Evolutionary conservation across 768 basidiomycete species (phyloP).

Genomic region (Rhizopogon vesiculosus): DNA sequence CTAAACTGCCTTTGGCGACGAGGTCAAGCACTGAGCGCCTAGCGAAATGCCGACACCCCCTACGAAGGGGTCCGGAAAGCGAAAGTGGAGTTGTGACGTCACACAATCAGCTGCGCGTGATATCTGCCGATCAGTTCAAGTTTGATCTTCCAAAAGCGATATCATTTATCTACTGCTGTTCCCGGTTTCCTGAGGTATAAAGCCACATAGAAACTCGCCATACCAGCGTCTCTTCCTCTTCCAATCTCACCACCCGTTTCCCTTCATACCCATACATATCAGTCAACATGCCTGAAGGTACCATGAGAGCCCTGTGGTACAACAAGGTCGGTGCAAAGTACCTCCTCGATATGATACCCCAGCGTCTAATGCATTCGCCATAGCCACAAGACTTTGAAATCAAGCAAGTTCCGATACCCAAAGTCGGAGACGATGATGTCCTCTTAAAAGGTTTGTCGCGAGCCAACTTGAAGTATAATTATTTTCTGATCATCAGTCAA

Average conservation of each 20-base stretch:
- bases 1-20: too few relatives aligned
- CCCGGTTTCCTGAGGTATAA: not conserved
- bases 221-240: slow-evolving; percentile 3
- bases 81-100: slow-evolving; percentile 17
- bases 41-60: too few relatives aligned
- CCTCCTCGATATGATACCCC: not conserved
- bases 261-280: not conserved
- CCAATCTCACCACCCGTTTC: not conserved
- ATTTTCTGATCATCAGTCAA: not conserved
- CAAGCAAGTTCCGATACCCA: slow-evolving; percentile 62
- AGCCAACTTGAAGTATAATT: not conserved
- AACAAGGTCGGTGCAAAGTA: slow-evolving; percentile 39
- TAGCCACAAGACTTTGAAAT: slow-evolving; percentile 67
- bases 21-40: too few relatives aligned
- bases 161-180: too few relatives aligned
- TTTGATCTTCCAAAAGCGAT: not conserved
- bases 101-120: slow-evolving; percentile 10
- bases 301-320: slow-evolving; percentile 77
- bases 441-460: slow-evolving; percentile 58
- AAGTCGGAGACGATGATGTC: slow-evolving; percentile 63
- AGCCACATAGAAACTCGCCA: not conserved
- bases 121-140: too few relatives aligned
- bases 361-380: slow-evolving; percentile 9
- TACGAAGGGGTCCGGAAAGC: too few relatives aligned
- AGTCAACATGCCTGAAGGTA: slow-evolving; percentile 47